Conservation (phyloP, 768 basidiomycete species). For the Phlebiopsis flavidoalba region DNA sequence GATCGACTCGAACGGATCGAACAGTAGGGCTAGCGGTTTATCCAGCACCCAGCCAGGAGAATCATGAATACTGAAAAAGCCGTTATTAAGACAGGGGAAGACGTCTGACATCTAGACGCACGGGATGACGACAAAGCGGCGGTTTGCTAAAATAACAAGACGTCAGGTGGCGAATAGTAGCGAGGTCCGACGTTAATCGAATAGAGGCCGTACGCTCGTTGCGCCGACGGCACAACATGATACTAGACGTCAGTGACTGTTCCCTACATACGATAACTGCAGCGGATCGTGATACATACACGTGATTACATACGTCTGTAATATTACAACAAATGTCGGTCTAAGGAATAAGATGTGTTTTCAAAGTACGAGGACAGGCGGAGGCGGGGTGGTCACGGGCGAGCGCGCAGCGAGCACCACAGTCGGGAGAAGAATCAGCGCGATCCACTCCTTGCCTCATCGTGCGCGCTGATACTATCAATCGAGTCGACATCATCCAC, state of each 20-base stretch:
- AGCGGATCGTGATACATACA: too few species aligned
- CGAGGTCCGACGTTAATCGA: not conserved
- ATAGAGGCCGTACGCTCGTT: slow-evolving; percentile 59
- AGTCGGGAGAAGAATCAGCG: slow-evolving; percentile 83
- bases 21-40: slow-evolving; percentile 75
- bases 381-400: too few species aligned
- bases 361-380: too few species aligned
- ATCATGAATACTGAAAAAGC: slow-evolving; percentile 56
- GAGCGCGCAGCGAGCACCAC: too few species aligned
- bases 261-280: too few species aligned
- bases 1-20: slow-evolving; percentile 87
- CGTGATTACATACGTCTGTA: too few species aligned
- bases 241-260: slow-evolving; percentile 78
- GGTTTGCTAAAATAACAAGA: slow-evolving; percentile 53
- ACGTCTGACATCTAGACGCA: slow-evolving; percentile 28
- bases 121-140: slow-evolving; percentile 84
- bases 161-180: not conserved
- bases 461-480: slow-evolving; percentile 52
- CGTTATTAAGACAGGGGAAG: not conserved
- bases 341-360: too few species aligned
- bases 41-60: slow-evolving; percentile 71
- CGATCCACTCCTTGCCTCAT: slow-evolving; percentile 83
- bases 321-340: too few species aligned
- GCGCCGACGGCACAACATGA: slow-evolving; percentile 92
- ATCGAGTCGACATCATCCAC: slow-evolving; percentile 79